Conservation (phyloP, 352 stramenopile genomes). For the Blastocystis sp. region DNA sequence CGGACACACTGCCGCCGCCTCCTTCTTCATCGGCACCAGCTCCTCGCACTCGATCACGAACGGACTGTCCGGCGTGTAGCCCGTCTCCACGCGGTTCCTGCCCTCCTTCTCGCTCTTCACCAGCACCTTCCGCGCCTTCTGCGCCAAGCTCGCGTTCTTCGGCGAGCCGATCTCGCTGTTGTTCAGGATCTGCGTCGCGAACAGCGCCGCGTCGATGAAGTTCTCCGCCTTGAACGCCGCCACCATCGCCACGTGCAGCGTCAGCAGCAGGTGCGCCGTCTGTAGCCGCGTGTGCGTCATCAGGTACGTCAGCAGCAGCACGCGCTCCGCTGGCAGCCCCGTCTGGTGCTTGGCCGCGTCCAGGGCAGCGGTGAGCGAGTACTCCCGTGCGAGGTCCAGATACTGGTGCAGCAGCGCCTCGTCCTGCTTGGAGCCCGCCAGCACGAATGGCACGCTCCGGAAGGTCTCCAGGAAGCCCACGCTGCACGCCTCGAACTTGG, state of each 20-base stretch:
- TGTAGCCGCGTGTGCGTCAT: constrained; percentile 98
- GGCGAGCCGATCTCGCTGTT: constrained; percentile 92
- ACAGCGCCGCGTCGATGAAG: constrained; percentile 95
- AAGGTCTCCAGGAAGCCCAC: constrained; percentile 86
- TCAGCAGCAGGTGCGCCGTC: constrained; percentile 91
- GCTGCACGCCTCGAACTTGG: constrained; percentile 94
- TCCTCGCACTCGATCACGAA: constrained; percentile 90
- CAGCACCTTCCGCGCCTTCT: constrained; percentile 92
- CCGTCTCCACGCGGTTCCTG: constrained; percentile 91
- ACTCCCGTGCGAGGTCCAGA: constrained; percentile 91
- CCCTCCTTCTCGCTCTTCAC: constrained; percentile 96
- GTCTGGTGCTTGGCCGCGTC: constrained; percentile 78
- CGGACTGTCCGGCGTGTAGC: constrained; percentile 92
- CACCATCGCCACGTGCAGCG: constrained; percentile 96
- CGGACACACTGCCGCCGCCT: constrained; percentile 83
- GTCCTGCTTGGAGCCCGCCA: constrained; percentile 86
- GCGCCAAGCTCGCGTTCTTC: constrained; percentile 85
- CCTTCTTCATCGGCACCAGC: constrained; percentile 90
- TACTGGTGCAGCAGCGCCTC: constrained; percentile 88
- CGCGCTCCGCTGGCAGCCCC: constrained; percentile 79
- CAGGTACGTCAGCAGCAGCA: constrained; percentile 94
- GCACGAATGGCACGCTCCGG: constrained; percentile 88
- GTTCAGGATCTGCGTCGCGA: constrained; percentile 93
- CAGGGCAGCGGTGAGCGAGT: constrained; percentile 92
- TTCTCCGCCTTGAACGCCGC: constrained; percentile 98